Base-by-base conservation (phyloP, 257 asterid genomes). In the Nicotiana benthamiana region DNA sequence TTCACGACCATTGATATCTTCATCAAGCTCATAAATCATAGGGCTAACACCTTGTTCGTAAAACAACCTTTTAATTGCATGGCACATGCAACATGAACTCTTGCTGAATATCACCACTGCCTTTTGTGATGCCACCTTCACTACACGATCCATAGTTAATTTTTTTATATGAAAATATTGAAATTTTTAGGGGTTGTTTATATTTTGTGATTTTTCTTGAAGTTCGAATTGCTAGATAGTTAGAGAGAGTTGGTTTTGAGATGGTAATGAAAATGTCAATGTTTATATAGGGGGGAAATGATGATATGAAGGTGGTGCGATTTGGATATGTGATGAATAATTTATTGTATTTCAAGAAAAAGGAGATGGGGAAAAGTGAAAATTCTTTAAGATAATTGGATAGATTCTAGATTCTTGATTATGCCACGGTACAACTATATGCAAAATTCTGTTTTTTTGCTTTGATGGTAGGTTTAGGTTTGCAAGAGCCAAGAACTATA, bases 71-170 rank as follows among this genome's bases (percentile, higher is more conserved):
- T 90, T 90, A 80, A 93, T 90, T 22, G 97, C 93, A 80, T 93
- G 97, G 85, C 97, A 93, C 97, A 93, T 91, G 86, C 96, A 93
- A 56, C 97, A 93, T 2, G 96, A 83, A 75, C 93, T 90, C 93
- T 91, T 90, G 84, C 95, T 91, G 84, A 93, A 93, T 26, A 93
- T 91, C 90, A 93, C 95, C 8, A 90, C 94, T 30, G 97, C 97
- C 54, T 82, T 90, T 81, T 90, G 93, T 7, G 97, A 90, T 0
- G 89, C 88, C 72, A 88, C 60, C 63, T 85, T 89, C 4, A 85
- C 88, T 48, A 93, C 75, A 3, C 88, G 85, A 77, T 92, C 97
- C 97, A 90, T 90, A 53, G 13, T 22, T 18, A 4, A 16, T 66
- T 54, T 2, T 53, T 63, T 22, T 4, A 26, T 10, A 22, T 9